Conservation (phyloP, 306 rosid genomes). For the Sesbania bispinosa region DNA sequence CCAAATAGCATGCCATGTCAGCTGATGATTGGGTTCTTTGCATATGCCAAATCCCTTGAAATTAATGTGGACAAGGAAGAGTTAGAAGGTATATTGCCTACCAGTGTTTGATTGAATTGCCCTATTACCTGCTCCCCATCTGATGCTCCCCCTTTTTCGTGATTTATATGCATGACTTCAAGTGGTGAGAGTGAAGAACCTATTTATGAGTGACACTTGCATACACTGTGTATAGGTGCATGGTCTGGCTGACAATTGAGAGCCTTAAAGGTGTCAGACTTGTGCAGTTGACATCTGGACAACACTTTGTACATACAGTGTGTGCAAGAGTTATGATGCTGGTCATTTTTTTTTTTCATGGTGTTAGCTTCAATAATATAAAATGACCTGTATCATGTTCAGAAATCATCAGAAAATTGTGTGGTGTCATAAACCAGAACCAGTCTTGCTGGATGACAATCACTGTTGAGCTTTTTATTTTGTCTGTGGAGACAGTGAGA, state of each 20-base stretch:
- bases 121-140: background rate
- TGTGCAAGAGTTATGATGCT: background rate
- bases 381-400: background rate
- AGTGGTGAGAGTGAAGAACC: background rate
- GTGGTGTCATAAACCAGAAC: background rate
- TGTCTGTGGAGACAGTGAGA: background rate
- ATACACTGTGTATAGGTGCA: background rate
- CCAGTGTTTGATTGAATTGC: background rate
- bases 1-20: slow-evolving; percentile 89
- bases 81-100: slow-evolving; percentile 64
- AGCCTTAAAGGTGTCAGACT: background rate
- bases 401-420: background rate
- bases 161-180: background rate
- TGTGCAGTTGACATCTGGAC: background rate
- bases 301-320: background rate
- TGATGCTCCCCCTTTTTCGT: background rate
- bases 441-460: background rate
- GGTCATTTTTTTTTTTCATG: background rate
- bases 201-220: slow-evolving; percentile 3
- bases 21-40: slow-evolving; percentile 93
- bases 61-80: slow-evolving; percentile 76
- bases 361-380: slow-evolving; percentile 6
- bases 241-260: background rate
- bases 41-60: slow-evolving; percentile 80
- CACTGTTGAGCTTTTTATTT: background rate